Evolutionary conservation across 164 flowering plant genomes (phyloP).

Genomic region (Tetrastigma voinierianum): DNA sequence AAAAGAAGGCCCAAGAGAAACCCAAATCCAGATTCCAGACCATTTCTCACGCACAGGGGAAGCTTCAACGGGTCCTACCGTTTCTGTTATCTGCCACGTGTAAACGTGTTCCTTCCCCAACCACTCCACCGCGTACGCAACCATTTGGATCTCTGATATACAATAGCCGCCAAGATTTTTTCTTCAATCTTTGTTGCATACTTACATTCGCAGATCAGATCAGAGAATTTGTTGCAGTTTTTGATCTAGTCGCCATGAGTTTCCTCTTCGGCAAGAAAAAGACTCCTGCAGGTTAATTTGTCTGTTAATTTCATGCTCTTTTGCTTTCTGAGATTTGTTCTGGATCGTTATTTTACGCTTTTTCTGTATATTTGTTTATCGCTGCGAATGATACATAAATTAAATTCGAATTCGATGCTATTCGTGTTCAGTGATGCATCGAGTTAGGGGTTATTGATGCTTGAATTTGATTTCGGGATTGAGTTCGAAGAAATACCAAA

Average conservation of each 20-base stretch:
- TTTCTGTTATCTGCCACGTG: too few species aligned
- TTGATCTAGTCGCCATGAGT: constrained; percentile 43
- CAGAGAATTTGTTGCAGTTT: constrained; percentile 1
- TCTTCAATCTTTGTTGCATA: neutral
- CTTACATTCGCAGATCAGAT: constrained; percentile 8
- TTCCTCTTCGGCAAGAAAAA: constrained; percentile 58
- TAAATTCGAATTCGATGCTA: neutral
- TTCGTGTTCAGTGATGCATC: neutral
- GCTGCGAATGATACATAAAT: neutral
- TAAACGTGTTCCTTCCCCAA: neutral
- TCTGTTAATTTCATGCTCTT: constrained; percentile 1
- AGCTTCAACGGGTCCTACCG: too few species aligned
- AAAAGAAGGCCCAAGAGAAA: too few species aligned
- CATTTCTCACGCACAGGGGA: too few species aligned
- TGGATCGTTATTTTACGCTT: neutral
- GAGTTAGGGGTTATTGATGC: too few species aligned
- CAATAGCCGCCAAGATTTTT: too few species aligned
- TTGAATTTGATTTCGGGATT: too few species aligned
- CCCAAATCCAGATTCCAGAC: too few species aligned
- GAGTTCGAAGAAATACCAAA: too few species aligned
- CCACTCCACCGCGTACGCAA: neutral
- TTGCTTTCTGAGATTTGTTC: neutral
- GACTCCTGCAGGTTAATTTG: constrained; percentile 59
- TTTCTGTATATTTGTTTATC: neutral
- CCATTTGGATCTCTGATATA: neutral